A percentile compares a stretch with the other conserved stretches of the same genome.
These are phyloP conservation scores for Clarireedia hainanense DNA, from an alignment of 2,329 filamentous ascomycete species.

Conservation along the genomic window DNA sequence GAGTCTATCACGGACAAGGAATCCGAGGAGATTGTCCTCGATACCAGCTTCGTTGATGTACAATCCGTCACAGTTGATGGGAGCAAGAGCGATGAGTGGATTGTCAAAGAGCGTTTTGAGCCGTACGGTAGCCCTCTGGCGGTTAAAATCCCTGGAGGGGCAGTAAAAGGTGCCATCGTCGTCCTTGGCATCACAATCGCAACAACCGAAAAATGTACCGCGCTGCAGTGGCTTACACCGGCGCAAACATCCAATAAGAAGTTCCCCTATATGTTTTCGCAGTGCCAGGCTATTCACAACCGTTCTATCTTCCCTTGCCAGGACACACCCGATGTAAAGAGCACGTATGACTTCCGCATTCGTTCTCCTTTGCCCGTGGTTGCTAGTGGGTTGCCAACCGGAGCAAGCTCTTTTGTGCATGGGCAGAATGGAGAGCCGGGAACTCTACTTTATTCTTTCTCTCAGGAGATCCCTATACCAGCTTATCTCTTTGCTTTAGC, in stretches of 20 bases:
- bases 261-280: conserved; percentile 95
- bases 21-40: conserved; percentile 72
- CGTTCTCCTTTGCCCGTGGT: conserved; percentile 83
- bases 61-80: conserved; percentile 63
- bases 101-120: conserved; percentile 54
- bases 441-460: conserved; percentile 68
- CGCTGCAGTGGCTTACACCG: conserved; percentile 90
- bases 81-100: conserved; percentile 53
- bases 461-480: conserved; percentile 87
- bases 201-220: conserved; percentile 83
- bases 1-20: conserved; percentile 68
- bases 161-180: conserved; percentile 44
- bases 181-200: conserved; percentile 59
- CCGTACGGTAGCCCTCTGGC: conserved; percentile 69
- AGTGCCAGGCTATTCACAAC: conserved; percentile 94
- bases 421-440: conserved; percentile 43
- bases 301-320: conserved; percentile 93
- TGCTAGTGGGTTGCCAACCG: conserved; percentile 67
- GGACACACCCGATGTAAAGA: conserved; percentile 95
- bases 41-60: conserved; percentile 78
- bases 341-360: conserved; percentile 85
- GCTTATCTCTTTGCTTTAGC: conserved; percentile 93
- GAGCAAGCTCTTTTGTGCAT: conserved; percentile 42
- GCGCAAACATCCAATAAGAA: conserved; percentile 93
- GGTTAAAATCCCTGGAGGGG: conserved; percentile 50